Conservation (phyloP, 331 rosid genomes). For the Malus hybrid region DNA sequence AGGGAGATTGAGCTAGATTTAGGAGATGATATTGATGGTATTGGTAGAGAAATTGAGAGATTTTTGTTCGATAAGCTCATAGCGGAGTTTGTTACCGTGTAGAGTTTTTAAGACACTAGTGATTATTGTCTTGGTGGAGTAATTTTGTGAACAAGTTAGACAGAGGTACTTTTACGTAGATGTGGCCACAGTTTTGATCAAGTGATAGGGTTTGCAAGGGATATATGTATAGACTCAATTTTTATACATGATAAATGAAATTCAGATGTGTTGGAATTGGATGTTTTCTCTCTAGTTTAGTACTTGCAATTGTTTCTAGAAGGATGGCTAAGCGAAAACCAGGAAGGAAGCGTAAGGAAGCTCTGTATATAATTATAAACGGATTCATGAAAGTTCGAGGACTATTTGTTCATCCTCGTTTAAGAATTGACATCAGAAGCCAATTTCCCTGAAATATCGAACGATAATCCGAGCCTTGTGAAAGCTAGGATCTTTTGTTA, state of each 20-base stretch:
- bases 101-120: constrained; percentile 19
- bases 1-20: constrained; percentile 56
- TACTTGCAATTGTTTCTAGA: not conserved
- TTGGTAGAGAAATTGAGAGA: constrained; percentile 55
- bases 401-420: too few relatives aligned
- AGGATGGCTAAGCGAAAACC: too few relatives aligned
- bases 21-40: constrained; percentile 44
- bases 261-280: not conserved
- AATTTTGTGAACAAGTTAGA: not conserved
- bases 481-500: not conserved
- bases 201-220: constrained; percentile 3
- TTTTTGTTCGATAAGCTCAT: constrained; percentile 56
- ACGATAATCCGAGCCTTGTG: not conserved
- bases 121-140: constrained; percentile 3
- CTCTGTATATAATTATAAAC: too few relatives aligned
- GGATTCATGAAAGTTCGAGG: too few relatives aligned
- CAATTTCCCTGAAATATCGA: not conserved
- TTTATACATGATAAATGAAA: not conserved
- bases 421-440: too few relatives aligned
- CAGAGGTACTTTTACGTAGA: constrained; percentile 10
- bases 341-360: too few relatives aligned
- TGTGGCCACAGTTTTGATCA: constrained; percentile 22
- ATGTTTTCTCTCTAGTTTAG: not conserved
- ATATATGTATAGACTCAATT: not conserved
- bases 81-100: constrained; percentile 40